Base-by-base conservation (phyloP, 805 yeast genomes). In the Yamadazyma endophytica region DNA sequence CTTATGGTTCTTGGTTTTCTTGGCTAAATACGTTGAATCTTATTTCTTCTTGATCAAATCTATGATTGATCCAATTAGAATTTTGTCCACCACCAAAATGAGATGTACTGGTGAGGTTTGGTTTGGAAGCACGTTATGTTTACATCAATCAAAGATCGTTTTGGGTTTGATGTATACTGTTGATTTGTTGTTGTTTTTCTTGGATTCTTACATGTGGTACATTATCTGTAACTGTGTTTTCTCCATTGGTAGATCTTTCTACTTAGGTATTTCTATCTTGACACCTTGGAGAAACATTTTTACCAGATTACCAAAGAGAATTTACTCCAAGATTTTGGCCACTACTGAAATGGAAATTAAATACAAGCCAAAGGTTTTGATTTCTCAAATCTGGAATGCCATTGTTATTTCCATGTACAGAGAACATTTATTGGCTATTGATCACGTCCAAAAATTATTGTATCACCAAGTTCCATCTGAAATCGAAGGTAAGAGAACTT, bases 231-330 rank as follows among this genome's bases (percentile, higher is more conserved):
- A 90, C 77, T 83, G 95, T 64, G 76, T 87, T 47, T 89, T 87
- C 78, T 90, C 97, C 40, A 87, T 92, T 53, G 97, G 96, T 50
- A 86, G 96, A 59, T 92, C 98, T 11, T 92, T 92, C 76, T 92
- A 90, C 74, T 75, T 94, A 63, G 99, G 99, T 82, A 89, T 92
- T 51, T 92, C 99, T 27, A 90, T 92, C 46, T 79, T 89, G 73
- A 92, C 99, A 24, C 99, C 99, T 42, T 92, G 99, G 99, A 86
- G 97, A 78, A 92, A 94, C 61, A 89, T 92, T 49, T 92, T 90
- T 73, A 81, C 96, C 33, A 82, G 99, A 65, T 71, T 92, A 58
- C 99, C 99, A 58, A 92, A 92, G 80, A 87, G 99, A 79, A 87
- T 92, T 47, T 94, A 92, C 73, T 87, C 97, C 35, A 92, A 92